These are phyloP conservation scores for Solidago caesia DNA, from an alignment of 129 eudicot genomes.

Conservation along the genomic window DNA sequence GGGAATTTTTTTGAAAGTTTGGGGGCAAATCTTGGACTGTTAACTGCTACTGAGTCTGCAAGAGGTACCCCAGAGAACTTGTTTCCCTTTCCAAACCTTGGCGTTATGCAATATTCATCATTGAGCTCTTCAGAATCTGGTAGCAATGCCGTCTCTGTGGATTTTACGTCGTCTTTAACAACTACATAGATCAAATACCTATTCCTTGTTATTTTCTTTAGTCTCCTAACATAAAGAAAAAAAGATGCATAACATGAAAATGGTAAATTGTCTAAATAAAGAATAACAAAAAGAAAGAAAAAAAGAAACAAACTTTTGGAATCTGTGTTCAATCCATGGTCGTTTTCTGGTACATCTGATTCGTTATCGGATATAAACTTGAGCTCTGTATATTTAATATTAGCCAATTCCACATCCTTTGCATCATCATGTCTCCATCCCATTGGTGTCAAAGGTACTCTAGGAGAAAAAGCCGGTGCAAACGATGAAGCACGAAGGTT, in stretches of 20 bases:
- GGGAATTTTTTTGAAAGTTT: conserved; percentile 28
- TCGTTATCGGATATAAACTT: conserved; percentile 42
- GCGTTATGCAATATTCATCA: conserved; percentile 51
- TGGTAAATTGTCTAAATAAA: neutral
- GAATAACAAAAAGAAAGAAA: neutral
- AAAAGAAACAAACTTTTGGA: conserved; percentile 32
- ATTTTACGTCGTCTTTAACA: conserved; percentile 41
- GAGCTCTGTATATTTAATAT: conserved; percentile 44
- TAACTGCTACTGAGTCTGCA: conserved; percentile 42
- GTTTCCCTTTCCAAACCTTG: conserved; percentile 44
- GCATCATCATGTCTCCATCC: conserved; percentile 47
- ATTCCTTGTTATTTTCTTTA: neutral
- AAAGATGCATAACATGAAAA: neutral
- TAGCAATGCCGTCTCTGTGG: conserved; percentile 33
- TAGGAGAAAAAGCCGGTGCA: conserved; percentile 47
- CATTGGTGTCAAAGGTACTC: conserved; percentile 43
- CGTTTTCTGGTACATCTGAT: conserved; percentile 40
- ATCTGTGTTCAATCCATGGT: conserved; percentile 28
- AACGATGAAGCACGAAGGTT: conserved; percentile 21
- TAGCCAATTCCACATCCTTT: conserved; percentile 40
- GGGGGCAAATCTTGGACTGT: conserved; percentile 55
- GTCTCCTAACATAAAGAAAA: neutral
- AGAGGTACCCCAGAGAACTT: conserved; percentile 57
- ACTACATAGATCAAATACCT: conserved; percentile 17
- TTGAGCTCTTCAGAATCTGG: conserved; percentile 46